A percentile compares a stretch with the other conserved stretches of the same genome.
Conservation (phyloP, 805 yeast species). For the Clavispora phyllophila region DNA sequence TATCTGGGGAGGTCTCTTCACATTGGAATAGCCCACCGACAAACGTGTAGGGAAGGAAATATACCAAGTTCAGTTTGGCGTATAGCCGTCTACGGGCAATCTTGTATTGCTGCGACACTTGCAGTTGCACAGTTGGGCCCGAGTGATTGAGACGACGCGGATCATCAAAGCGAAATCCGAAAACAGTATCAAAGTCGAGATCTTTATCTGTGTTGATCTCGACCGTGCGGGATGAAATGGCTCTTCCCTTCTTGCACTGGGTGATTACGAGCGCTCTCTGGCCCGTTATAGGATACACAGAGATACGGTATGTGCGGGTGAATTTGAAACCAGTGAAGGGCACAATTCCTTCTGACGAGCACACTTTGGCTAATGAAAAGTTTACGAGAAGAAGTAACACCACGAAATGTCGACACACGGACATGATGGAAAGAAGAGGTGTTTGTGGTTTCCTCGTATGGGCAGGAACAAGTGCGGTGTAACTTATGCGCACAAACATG, state of each 20-base stretch:
- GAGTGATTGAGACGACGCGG: background rate
- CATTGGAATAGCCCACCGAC: slow-evolving; percentile 64
- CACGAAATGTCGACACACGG: background rate
- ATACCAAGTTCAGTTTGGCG: slow-evolving; percentile 38
- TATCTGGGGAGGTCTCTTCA: background rate
- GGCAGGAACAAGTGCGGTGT: background rate
- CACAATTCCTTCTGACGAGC: slow-evolving; percentile 8
- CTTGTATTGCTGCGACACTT: slow-evolving; percentile 29
- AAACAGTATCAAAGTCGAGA: slow-evolving; percentile 7
- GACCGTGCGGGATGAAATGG: background rate
- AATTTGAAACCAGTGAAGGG: slow-evolving; percentile 13
- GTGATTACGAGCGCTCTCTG: slow-evolving; percentile 9
- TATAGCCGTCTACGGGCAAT: slow-evolving; percentile 53
- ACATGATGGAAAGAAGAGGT: background rate
- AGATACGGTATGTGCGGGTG: slow-evolving; percentile 9
- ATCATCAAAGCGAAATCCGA: slow-evolving; percentile 1
- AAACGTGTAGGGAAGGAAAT: slow-evolving; percentile 52
- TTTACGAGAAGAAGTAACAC: background rate
- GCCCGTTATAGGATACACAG: slow-evolving; percentile 7
- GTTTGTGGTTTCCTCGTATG: background rate
- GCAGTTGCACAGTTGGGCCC: slow-evolving; percentile 1
- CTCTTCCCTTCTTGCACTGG: slow-evolving; percentile 10
- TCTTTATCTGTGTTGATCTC: slow-evolving; percentile 1
- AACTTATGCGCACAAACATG: background rate
- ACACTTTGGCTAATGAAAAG: slow-evolving; percentile 5